Base-by-base conservation (phyloP, 352 stramenopile species). In the Globisporangium spiculum region DNA sequence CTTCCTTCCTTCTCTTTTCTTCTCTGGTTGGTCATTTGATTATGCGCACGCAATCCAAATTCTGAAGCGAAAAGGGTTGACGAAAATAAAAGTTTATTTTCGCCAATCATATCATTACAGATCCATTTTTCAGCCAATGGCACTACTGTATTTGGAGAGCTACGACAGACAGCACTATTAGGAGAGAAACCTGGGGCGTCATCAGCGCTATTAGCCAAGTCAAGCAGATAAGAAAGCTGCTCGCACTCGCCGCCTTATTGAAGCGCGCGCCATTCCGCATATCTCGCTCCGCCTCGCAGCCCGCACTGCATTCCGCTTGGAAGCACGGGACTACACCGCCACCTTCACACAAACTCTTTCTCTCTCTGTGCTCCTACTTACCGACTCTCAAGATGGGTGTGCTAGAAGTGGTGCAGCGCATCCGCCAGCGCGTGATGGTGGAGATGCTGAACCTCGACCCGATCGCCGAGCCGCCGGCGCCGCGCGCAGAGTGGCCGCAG, bases 371-470 rank as follows among this genome's bases (percentile, higher is more conserved):
- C 27, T 18, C 30, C 30, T 32, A 56, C 9, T 16, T 44, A 22
- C 2, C 9, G 18, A 16, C 27, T 20, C 6, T n/a, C 22, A 27
- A 22, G 14, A 88, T 88, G 79, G 73, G 67, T 24, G 32, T 79
- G 26, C 64, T 75, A 10, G 68, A 75, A 34, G 73, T 73, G 9
- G 24, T 90, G 48, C 48, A 77, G 18, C 69, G 72, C 62, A 84
- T 91, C 65, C 81, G 76, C 50, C 73, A 73, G 61, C 86, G 86
- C 20, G 71, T 93, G 52, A 38, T 83, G 41, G 60, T 86, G 24
- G 84, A 92, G 66, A 48, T 86, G 20, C 77, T 94, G 58, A 75
- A 89, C 60, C 56, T 87, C 44, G 83, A 89, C 4, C 77, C 84
- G 8, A 77, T 92, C 50, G 63, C 53, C 1, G 74, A 86, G 41